Evolutionary conservation across 2,329 filamentous ascomycete species (phyloP), one percentile per base, ranked within the genome.

Genomic region (Fusarium transvaalense): DNA sequence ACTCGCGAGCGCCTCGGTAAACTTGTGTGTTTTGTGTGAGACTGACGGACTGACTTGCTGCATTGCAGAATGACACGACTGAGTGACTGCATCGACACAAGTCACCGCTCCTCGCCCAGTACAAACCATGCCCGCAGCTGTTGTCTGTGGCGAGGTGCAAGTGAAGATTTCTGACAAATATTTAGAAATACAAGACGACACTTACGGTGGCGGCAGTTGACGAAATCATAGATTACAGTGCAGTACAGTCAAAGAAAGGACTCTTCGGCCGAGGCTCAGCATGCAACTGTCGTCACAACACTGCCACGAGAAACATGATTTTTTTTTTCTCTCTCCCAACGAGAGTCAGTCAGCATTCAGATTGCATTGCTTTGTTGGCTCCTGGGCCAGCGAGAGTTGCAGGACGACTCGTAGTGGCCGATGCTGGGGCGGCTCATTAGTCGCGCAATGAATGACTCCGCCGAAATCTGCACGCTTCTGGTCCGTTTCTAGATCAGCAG

Each of bases 401-500:
- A 70, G 64, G 57, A 54, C 48, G 39, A 69, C 58, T 74, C 71
- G 71, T 72, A 73, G 71, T 47, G 69, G 67, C 71, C 71, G 71
- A 73, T 64, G 61, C 69, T 72, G 69, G 64, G 69, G 63, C 66
- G 68, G 67, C 66, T 71, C 71, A 74, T 73, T 74, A 71, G 69
- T 73, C 71, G 71, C 54, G 56, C 61, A 37, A 15, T 27, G 31
- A 37, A 15, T 27, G 31, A 56, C 72, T 71, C 66, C 64, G 66
- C 68, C 59, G 41, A 41, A 57, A 64, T 70, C 71, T 72, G 68
- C 69, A 72, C 66, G 63, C 73, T 75, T 75, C 73, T 75, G 73
- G 73, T 57, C 61, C 66, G 73, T 72, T 75, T 75, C 73, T 74
- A 75, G 73, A 75, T 75, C 73, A 74, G 73, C 71, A 60, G 66